These are phyloP conservation scores for Lachnellula hyalina DNA, from an alignment of 2,329 filamentous ascomycete genomes.

Conservation along the genomic window DNA sequence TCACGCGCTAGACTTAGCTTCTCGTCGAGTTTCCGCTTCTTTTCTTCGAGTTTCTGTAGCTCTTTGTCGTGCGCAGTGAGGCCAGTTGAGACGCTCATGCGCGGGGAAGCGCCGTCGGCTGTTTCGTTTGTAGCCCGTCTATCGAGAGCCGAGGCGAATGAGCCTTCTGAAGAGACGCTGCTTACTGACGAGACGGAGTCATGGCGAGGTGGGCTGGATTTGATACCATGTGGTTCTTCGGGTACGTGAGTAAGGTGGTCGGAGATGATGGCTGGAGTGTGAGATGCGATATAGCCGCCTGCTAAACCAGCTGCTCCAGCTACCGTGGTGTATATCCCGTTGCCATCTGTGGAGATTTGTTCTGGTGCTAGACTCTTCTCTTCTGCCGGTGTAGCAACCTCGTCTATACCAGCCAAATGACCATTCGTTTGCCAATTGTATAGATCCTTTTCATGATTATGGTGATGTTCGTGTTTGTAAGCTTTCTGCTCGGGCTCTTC, in stretches of 20 bases:
- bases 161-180: conserved; percentile 44
- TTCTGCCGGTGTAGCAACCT: conserved; percentile 8
- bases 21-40: conserved; percentile 56
- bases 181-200: conserved; percentile 24
- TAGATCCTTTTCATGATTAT: conserved; percentile 26
- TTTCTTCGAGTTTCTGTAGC: conserved; percentile 56
- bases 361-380: neutral
- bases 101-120: conserved; percentile 26
- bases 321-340: conserved; percentile 52
- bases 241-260: conserved; percentile 27
- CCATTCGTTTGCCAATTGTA: conserved; percentile 31
- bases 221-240: neutral
- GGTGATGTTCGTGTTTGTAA: conserved; percentile 11
- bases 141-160: conserved; percentile 43
- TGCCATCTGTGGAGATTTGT: conserved; percentile 22
- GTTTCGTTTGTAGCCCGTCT: conserved; percentile 18
- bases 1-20: conserved; percentile 53
- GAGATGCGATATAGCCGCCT: conserved; percentile 40
- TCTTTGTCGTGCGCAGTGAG: conserved; percentile 53
- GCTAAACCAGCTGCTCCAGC: conserved; percentile 47
- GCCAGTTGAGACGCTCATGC: conserved; percentile 37
- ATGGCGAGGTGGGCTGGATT: conserved; percentile 5
- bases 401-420: conserved; percentile 24
- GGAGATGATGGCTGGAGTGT: conserved; percentile 23
- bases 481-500: conserved; percentile 17